Evolutionary conservation across 495 filamentous ascomycete genomes (phyloP), one percentile per base, ranked within the genome.

Genomic region (Penicillium cataractarum): DNA sequence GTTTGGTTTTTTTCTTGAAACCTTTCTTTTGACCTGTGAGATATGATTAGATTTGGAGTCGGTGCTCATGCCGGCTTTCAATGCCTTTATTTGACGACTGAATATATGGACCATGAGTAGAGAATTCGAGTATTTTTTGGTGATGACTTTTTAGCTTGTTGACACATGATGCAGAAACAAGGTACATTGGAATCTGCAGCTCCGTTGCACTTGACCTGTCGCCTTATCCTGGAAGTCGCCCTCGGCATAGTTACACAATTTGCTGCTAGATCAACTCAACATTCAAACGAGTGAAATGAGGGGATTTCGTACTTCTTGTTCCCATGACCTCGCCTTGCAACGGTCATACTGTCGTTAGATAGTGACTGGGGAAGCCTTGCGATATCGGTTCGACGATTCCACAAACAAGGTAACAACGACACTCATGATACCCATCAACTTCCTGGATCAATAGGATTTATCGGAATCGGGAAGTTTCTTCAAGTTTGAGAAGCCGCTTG

Each of bases 41-140:
- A 72, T 72, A 72, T 71, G 65, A 71, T 69, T 66, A 72, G 63
- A 71, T 46, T 56, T 65, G 57, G 54, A 60, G 62, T 58, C 50
- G 57, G 65, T 64, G 42, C 37, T 29, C 55, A 39, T 27, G 50
- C 51, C 40, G 39, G 68, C 62, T 58, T 65, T 61, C 46, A 65
- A 64, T 62, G 57, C n/a, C 10, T n/a, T 54, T 33, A 61, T 56
- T 56, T 49, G 49, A 37, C 33, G 33, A 53, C 33, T 42, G 27
- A 27, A 29, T 56, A n/a, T 50, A 29, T n/a, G 46, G 27, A 26
- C 8, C 46, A 15, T 13, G 19, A 46, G 42, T 46, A 46, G 42
- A 46, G 42, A 22, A 46, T 46, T 6, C 21, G 8, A 22, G 21
- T 46, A 9, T 12, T 22, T 46, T 1, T 46, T 46, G 42, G 19